A percentile compares a stretch with the other conserved stretches of the same genome.
Conservation (phyloP, 2,329 filamentous ascomycete species). For the Trematosphaeria pertusa region DNA sequence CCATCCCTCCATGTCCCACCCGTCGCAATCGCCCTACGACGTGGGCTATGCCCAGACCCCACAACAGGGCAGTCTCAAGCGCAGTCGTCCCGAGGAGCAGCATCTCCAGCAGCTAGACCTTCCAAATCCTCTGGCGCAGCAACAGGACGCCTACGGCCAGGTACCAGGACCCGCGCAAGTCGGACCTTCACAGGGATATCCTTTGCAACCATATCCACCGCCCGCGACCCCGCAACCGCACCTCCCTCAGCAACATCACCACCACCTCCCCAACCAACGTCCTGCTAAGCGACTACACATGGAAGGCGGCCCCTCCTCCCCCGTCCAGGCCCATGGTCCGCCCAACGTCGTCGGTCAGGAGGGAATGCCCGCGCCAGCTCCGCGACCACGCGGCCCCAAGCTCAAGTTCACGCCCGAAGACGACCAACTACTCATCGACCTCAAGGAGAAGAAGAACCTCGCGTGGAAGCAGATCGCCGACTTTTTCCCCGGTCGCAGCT, state of each 20-base stretch:
- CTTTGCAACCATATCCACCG: slow-evolving; percentile 45
- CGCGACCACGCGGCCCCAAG: slow-evolving; percentile 83
- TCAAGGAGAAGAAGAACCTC: slow-evolving; percentile 93
- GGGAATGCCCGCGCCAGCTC: slow-evolving; percentile 85
- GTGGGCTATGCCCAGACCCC: slow-evolving; percentile 41
- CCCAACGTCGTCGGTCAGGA: slow-evolving; percentile 86
- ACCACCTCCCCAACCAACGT: slow-evolving; percentile 76
- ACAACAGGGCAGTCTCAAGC: slow-evolving; percentile 50
- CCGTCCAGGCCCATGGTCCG: slow-evolving; percentile 62
- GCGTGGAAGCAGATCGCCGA: slow-evolving; percentile 98
- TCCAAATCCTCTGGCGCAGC: slow-evolving; percentile 50
- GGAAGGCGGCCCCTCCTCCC: slow-evolving; percentile 51
- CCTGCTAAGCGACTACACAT: slow-evolving; percentile 70
- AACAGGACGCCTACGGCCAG: slow-evolving; percentile 47
- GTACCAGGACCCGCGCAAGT: slow-evolving; percentile 47
- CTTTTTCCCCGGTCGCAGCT: slow-evolving; percentile 90
- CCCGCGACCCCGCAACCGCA: slow-evolving; percentile 31
- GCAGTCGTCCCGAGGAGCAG: slow-evolving; percentile 53
- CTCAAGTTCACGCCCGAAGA: slow-evolving; percentile 94
- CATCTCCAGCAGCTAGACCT: slow-evolving; percentile 47
- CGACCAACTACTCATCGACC: slow-evolving; percentile 82
- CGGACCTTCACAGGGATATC: slow-evolving; percentile 47
- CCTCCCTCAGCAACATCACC: slow-evolving; percentile 66
- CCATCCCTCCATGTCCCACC: slow-evolving; percentile 47
- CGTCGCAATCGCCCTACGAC: slow-evolving; percentile 46